Conservation (phyloP, 441 rosid genomes). For the Mallotus japonicus region DNA sequence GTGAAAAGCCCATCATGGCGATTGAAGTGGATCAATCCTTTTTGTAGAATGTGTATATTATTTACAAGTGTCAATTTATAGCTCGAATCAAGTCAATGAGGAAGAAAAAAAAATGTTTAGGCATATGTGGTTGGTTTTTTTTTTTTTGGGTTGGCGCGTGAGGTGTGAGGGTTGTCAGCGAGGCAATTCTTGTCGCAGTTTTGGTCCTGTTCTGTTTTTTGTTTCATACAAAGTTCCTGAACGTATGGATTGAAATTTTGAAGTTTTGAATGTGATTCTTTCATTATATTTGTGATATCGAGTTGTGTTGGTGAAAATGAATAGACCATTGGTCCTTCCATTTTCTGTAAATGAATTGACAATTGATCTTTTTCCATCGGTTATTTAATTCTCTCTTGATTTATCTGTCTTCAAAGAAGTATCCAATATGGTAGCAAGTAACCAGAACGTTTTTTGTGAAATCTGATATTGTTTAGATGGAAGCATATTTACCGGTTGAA, state of each 20-base stretch:
- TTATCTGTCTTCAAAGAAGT: too few relatives aligned
- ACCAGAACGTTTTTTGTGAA: too few relatives aligned
- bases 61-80: constrained; percentile 23
- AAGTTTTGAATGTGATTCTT: constrained; percentile 37
- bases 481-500: too few relatives aligned
- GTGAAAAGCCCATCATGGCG: constrained; percentile 29
- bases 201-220: constrained; percentile 29
- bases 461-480: too few relatives aligned
- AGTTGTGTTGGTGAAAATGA: constrained; percentile 2
- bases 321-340: neutral
- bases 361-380: neutral
- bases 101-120: constrained; percentile 28
- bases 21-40: constrained; percentile 23
- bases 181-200: constrained; percentile 45
- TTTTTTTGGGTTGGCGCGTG: constrained; percentile 17
- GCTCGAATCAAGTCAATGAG: constrained; percentile 20
- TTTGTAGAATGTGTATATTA: constrained; percentile 49
- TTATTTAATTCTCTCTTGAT: neutral
- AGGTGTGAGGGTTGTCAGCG: constrained; percentile 29
- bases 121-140: constrained; percentile 12
- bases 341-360: too few relatives aligned
- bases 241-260: constrained; percentile 34
- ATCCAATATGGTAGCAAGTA: too few relatives aligned
- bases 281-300: constrained; percentile 27
- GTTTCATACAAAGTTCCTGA: constrained; percentile 14